These are phyloP conservation scores for Corinectria fuckeliana DNA, from an alignment of 2,329 filamentous ascomycete species.

Conservation along the genomic window DNA sequence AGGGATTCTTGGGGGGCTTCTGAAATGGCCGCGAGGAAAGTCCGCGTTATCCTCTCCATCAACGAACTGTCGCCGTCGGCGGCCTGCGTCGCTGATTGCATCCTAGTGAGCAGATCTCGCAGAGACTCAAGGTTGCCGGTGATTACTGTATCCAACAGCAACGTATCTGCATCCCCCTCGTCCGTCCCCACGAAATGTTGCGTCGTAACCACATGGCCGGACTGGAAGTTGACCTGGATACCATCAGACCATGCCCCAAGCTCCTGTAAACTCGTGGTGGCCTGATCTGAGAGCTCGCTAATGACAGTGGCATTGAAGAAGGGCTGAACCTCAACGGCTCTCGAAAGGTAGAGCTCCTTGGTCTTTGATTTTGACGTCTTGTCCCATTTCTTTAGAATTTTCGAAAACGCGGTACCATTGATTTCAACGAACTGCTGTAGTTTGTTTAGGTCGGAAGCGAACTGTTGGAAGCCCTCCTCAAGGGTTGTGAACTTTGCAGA, in stretches of 20 bases:
- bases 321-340: slow-evolving; percentile 95
- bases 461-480: slow-evolving; percentile 96
- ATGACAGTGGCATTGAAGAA: slow-evolving; percentile 98
- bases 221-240: slow-evolving; percentile 85
- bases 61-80: slow-evolving; percentile 63
- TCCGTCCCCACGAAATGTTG: slow-evolving; percentile 75
- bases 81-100: slow-evolving; percentile 63
- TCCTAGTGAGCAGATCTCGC: slow-evolving; percentile 79
- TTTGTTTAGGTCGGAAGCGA: slow-evolving; percentile 95
- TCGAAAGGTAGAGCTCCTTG: slow-evolving; percentile 94
- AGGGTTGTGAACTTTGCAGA: slow-evolving; percentile 94
- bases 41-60: slow-evolving; percentile 82
- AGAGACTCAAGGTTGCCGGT: slow-evolving; percentile 79
- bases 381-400: slow-evolving; percentile 99
- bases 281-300: slow-evolving; percentile 94
- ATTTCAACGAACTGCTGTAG: slow-evolving; percentile 98
- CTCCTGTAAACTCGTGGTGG: slow-evolving; percentile 93
- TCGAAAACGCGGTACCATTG: slow-evolving; percentile 96
- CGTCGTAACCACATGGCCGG: slow-evolving; percentile 69
- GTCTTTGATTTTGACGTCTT: slow-evolving; percentile 99
- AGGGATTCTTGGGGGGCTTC: slow-evolving; percentile 82
- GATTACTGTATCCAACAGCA: slow-evolving; percentile 86
- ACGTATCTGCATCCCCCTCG: slow-evolving; percentile 86
- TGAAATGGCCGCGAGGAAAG: slow-evolving; percentile 88
- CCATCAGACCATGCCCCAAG: slow-evolving; percentile 97